Base-by-base conservation (phyloP, 257 asterid genomes). In the Cruciata laevipes region DNA sequence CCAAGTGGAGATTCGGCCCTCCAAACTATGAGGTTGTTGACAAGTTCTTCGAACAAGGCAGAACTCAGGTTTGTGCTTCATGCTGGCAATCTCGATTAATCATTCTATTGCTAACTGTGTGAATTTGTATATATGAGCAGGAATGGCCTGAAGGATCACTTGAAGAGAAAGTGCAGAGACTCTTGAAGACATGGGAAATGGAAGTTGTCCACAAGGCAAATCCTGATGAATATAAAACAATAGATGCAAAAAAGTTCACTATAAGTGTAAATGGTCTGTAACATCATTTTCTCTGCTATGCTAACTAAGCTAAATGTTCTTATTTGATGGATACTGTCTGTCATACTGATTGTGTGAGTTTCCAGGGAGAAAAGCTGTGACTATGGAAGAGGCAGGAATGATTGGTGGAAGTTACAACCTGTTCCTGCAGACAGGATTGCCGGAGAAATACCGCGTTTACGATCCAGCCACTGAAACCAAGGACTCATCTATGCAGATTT, bases 321-420 rank as follows among this genome's bases (percentile, higher is more conserved):
- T 51, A 51, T 2, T 3, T 51, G 3, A 23, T 51, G 57, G 51
- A 65, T 7, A 6, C 11, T 24, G 38, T n/a, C n/a, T n/a, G n/a
- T n/a, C n/a, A n/a, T n/a, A n/a, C n/a, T n/a, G n/a, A n/a, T 37
- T 7, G 10, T 31, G 6, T 51, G 51, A 42, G 12, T 61, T 32
- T 49, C 16, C 67, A 77, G 81, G 75, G 42, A 70, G 72, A 30
- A 75, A 30, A 33, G 62, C 71, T 2, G 14, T 72, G 31, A 69
- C 84, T 2, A 14, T 84, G 62, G 73, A 77, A 65, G 87, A 85
- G 9, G 42, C 74, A 0, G 83, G 58, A 3, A 72, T 73, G 62
- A 42, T 83, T 3, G 98, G 96, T 21, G 98, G 98, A 67, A 74
- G 95, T 78, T 91, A 88, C 79, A 85, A 91, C 42, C 71, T 81